Evolutionary conservation across 129 eudicot species (phyloP).

Genomic region (Lactuca sativa): DNA sequence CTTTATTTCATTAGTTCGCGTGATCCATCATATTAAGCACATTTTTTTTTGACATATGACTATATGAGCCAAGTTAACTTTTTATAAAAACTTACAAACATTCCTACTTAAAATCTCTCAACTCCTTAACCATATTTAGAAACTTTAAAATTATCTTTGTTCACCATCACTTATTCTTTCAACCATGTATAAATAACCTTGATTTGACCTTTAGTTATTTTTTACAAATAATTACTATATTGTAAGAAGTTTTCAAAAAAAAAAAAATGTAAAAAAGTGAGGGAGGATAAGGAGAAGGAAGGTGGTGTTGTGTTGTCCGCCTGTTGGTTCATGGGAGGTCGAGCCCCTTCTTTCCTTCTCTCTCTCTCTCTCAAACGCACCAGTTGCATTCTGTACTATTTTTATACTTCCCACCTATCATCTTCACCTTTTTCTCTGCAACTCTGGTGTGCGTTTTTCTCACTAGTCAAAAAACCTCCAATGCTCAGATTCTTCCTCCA

Average conservation of each 20-base stretch:
- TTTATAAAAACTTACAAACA: not conserved
- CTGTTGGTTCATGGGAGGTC: slow-evolving; percentile 35
- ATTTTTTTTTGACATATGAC: not conserved
- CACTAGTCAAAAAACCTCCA: slow-evolving; percentile 40
- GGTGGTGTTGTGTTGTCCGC: slow-evolving; percentile 26
- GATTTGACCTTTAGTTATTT: too few species aligned
- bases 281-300: slow-evolving; percentile 2
- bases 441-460: slow-evolving; percentile 15
- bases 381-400: slow-evolving; percentile 28
- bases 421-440: slow-evolving; percentile 36
- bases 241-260: not conserved
- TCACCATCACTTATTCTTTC: not conserved
- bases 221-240: too few species aligned
- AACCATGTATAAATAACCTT: too few species aligned
- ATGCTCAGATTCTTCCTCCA: slow-evolving; percentile 40
- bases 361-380: slow-evolving; percentile 21
- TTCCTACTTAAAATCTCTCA: not conserved
- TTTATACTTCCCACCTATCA: slow-evolving; percentile 27
- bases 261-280: not conserved
- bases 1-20: too few species aligned
- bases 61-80: not conserved
- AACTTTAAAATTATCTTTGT: not conserved
- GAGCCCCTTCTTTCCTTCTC: slow-evolving; percentile 38
- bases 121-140: not conserved
- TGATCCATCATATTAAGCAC: not conserved